Percentiles rank a stretch among this genome's conserved stretches.
Conservation (phyloP, 192 early-diverging fungal genomes). For the Backusella luteola region DNA sequence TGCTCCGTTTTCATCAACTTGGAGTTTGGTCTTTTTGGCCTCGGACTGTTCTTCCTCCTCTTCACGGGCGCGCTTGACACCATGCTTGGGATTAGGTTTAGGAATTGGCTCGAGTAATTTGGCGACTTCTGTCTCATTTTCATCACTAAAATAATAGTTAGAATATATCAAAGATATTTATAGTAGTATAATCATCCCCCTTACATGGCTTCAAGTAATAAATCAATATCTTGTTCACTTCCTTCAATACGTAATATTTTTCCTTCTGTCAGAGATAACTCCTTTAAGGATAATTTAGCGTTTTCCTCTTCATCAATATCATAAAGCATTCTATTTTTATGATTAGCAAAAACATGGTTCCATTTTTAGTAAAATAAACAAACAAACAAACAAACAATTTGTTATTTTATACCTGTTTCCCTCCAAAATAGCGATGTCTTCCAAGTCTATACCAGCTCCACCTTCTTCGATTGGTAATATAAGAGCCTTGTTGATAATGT, state of each 20-base stretch:
- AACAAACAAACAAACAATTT: background rate
- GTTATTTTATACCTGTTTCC: slow-evolving; percentile 52
- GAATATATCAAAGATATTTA: background rate
- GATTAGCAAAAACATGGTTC: background rate
- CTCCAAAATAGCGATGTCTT: slow-evolving; percentile 72
- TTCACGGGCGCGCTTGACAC: background rate
- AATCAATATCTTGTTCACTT: slow-evolving; percentile 35
- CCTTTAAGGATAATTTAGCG: slow-evolving; percentile 49
- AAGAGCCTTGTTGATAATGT: slow-evolving; percentile 58
- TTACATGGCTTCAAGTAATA: slow-evolving; percentile 19
- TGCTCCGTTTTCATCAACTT: background rate
- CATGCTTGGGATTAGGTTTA: background rate
- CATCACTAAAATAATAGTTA: background rate
- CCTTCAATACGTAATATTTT: slow-evolving; percentile 62
- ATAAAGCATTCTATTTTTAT: slow-evolving; percentile 65
- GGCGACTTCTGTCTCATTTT: background rate
- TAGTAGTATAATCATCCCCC: background rate
- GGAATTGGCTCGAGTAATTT: background rate
- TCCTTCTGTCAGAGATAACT: slow-evolving; percentile 60
- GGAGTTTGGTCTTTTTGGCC: background rate
- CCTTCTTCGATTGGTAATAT: slow-evolving; percentile 33
- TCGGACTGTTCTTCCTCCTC: background rate
- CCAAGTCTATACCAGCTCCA: slow-evolving; percentile 55
- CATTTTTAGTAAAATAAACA: background rate
- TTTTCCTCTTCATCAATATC: slow-evolving; percentile 93